phyloP scores from a whole-genome alignment of 352 stramenopile genomes.

The Phytopythium vexans region DNA sequence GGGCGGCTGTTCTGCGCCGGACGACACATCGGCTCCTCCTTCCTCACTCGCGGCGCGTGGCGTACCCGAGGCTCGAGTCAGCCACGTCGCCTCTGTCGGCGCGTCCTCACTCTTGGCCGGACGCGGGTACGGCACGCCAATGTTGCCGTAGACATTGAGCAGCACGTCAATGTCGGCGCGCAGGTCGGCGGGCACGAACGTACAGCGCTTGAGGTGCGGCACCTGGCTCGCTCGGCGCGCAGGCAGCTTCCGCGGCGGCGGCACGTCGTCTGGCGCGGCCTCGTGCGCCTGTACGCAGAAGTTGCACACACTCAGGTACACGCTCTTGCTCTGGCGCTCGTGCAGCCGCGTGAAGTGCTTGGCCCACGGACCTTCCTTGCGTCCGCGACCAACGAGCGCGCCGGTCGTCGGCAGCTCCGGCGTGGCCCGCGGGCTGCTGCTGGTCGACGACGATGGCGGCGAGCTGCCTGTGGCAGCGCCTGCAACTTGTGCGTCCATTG shows the following conservation, averaged over 20 bases:
- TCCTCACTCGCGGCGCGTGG: too few relatives aligned
- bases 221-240: background rate
- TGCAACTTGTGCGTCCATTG: background rate
- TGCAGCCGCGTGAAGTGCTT: constrained; percentile 1
- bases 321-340: constrained; percentile 4
- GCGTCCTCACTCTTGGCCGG: background rate
- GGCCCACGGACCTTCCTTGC: constrained; percentile 2
- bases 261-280: background rate
- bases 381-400: constrained; percentile 1
- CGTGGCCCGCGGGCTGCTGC: background rate
- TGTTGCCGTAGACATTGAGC: background rate
- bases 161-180: constrained; percentile 2
- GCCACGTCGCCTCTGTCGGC: background rate
- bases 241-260: background rate
- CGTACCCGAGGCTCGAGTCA: too few relatives aligned
- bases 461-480: background rate
- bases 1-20: too few relatives aligned
- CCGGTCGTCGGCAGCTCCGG: background rate
- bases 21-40: too few relatives aligned
- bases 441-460: background rate
- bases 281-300: background rate
- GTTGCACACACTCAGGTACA: constrained; percentile 1
- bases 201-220: constrained; percentile 2
- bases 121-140: background rate
- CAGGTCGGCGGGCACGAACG: background rate